These are phyloP conservation scores for Haplosporangium sp. DNA, from an alignment of 371 early-diverging fungal species.

Conservation along the genomic window DNA sequence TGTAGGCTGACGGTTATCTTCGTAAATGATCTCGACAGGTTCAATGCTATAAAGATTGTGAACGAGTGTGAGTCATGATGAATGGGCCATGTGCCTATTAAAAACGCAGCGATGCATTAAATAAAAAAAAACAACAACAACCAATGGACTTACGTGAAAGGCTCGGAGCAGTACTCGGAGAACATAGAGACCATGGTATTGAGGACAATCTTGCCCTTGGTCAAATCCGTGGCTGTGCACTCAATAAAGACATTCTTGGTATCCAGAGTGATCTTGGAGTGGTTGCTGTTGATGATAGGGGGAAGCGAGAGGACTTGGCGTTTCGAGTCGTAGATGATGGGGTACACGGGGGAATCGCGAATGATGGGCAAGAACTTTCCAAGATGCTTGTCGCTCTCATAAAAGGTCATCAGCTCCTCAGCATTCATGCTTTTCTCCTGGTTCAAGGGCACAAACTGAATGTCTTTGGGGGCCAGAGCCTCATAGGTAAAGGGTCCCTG, in stretches of 20 bases:
- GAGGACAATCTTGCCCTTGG: constrained; percentile 93
- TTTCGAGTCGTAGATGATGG: constrained; percentile 91
- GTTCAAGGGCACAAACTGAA: constrained; percentile 96
- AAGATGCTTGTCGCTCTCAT: constrained; percentile 88
- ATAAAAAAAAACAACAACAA: not conserved
- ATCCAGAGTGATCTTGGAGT: constrained; percentile 95
- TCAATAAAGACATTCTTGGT: constrained; percentile 99
- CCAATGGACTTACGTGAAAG: constrained; percentile 80
- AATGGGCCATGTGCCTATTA: not conserved
- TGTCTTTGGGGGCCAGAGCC: constrained; percentile 88
- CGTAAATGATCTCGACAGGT: constrained; percentile 90
- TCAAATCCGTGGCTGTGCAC: constrained; percentile 97
- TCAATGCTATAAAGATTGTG: constrained; percentile 73
- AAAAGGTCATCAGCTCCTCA: constrained; percentile 89
- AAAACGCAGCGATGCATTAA: not conserved
- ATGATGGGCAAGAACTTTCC: constrained; percentile 94
- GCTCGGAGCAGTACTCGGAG: constrained; percentile 90
- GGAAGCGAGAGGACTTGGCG: constrained; percentile 95
- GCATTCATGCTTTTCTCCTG: constrained; percentile 91
- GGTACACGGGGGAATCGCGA: constrained; percentile 91
- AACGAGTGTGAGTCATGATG: constrained; percentile 13
- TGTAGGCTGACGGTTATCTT: constrained; percentile 74
- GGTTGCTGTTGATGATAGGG: constrained; percentile 99
- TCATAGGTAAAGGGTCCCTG: constrained; percentile 97
- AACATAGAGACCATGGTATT: constrained; percentile 96